phyloP scores from a whole-genome alignment of 1,284 basidiomycete species.

The Microbotryum intermedium region DNA sequence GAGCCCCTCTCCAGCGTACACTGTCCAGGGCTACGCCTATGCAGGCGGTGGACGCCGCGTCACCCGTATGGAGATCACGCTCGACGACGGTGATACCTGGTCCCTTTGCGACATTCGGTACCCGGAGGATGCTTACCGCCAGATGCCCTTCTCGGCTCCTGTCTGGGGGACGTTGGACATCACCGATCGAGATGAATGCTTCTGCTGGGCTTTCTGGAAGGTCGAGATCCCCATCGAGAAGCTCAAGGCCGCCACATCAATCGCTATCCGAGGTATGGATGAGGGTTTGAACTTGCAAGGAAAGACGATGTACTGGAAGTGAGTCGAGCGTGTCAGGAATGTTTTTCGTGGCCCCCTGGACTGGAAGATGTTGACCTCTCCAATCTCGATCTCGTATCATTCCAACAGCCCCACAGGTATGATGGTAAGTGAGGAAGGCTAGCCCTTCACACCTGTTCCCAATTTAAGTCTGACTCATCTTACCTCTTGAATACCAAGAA shows the following conservation, averaged over 20 bases:
- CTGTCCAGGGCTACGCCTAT: constrained; percentile 54
- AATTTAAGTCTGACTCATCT: too few species aligned
- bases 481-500: too few species aligned
- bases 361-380: too few species aligned
- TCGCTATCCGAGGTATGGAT: constrained; percentile 55
- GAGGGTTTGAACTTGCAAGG: constrained; percentile 49
- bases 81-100: constrained; percentile 55
- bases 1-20: constrained; percentile 37
- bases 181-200: constrained; percentile 50
- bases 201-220: constrained; percentile 61
- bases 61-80: constrained; percentile 53
- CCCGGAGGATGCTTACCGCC: constrained; percentile 52
- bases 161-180: constrained; percentile 46
- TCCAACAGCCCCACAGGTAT: too few species aligned
- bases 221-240: constrained; percentile 42
- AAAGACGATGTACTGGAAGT: constrained; percentile 46
- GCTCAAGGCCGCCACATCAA: constrained; percentile 41
- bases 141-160: constrained; percentile 32
- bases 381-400: too few species aligned
- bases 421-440: too few species aligned
- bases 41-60: constrained; percentile 57
- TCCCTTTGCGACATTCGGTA: constrained; percentile 46
- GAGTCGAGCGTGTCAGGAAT: not conserved
- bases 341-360: too few species aligned
- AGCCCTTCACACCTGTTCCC: too few species aligned